Base-by-base conservation (phyloP, 2,329 filamentous ascomycete genomes). In the Metarhizium brunneum region DNA sequence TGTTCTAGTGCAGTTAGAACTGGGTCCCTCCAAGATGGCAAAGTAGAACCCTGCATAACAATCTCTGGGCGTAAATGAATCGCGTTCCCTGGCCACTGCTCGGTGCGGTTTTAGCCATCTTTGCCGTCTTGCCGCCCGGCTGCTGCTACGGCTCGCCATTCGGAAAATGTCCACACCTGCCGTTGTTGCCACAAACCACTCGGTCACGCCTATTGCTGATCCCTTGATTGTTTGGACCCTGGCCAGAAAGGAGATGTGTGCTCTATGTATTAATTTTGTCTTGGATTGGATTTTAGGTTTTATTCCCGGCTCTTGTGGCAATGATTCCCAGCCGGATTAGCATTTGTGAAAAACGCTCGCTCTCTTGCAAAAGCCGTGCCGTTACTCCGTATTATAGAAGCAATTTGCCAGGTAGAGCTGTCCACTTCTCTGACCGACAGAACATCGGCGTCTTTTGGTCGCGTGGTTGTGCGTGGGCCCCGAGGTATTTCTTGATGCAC, bases 21-120 rank as follows among this genome's bases (percentile, higher is more conserved):
- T 48, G 49, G 50, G 54, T 30, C 35, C 32, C 16, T 42, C 16
- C 40, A 32, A 25, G 8, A 40, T 50, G 45, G 43, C 13, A n/a
- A 25, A 55, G 49, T 18, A 40, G 54, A 48, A 51, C 54, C 54
- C 35, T 52, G 54, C 54, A 55, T 55, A 38, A 48, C 40, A 48
- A 52, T 30, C 32, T n/a, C 20, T 53, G 25, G 51, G 40, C 40
- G 25, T 42, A 20, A 53, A 53, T 47, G 40, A 53, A 47, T 53
- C 51, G 51, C 29, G 51, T 18, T 53, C 40, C 29, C 50, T 18
- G 13, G 7, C 50, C 35, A 42, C 35, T 51, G 6, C 42, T 45
- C 5, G 42, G n/a, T 20, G 42, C 16, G 7, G 42, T 25, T 45
- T 48, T 48, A 20, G 13, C 51, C 40, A 38, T 32, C 35, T 43